Percentiles rank a stretch among this genome's conserved stretches.
Evolutionary conservation across 257 asterid genomes (phyloP).

Genomic region (Nicotiana tabacum): DNA sequence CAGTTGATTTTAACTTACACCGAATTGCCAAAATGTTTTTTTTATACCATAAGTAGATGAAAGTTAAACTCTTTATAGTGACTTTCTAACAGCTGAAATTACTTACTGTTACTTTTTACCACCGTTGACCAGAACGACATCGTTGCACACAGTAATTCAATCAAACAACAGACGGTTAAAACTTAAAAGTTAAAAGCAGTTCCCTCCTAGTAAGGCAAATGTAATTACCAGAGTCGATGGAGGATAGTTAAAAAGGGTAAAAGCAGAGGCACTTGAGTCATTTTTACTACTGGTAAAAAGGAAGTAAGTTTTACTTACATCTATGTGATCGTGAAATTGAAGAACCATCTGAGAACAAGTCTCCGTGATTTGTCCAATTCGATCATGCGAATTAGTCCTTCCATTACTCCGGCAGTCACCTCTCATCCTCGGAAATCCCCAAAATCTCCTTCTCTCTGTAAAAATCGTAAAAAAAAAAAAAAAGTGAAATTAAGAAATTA

Average conservation of each 20-base stretch:
- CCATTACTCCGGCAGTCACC: constrained; percentile 44
- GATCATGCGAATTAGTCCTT: constrained; percentile 39
- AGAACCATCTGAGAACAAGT: constrained; percentile 86
- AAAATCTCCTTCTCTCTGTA: constrained; percentile 50
- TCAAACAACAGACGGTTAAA: not conserved
- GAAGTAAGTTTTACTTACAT: constrained; percentile 29
- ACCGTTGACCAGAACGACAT: not conserved
- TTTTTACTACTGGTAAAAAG: not conserved
- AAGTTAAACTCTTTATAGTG: not conserved
- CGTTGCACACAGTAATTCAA: not conserved
- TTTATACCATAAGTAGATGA: not conserved
- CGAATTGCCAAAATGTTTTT: not conserved
- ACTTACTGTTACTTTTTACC: not conserved
- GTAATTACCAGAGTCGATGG: not conserved
- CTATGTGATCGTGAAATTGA: constrained; percentile 53
- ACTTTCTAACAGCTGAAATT: not conserved
- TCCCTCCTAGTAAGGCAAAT: not conserved
- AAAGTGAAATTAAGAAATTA: not conserved
- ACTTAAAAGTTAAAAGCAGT: not conserved
- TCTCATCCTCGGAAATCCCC: constrained; percentile 59
- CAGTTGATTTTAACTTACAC: not conserved
- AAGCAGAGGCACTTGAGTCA: not conserved
- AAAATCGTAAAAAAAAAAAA: not conserved
- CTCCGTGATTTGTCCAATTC: constrained; percentile 59
- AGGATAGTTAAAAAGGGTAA: not conserved